Evolutionary conservation across 306 rosid species (phyloP).

Genomic region (Ormosia emarginata): DNA sequence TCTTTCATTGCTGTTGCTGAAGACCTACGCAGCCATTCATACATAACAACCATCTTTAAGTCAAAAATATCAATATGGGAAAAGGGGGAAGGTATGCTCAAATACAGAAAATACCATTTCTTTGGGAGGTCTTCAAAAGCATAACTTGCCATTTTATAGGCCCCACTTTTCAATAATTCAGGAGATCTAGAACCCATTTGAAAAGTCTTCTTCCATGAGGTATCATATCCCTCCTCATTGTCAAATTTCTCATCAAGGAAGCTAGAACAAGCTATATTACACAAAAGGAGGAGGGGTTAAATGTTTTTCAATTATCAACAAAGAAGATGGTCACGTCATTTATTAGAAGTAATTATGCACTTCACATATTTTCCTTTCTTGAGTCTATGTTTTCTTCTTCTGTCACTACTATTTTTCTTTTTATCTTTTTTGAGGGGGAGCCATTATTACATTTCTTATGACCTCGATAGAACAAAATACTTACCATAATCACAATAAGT

Average conservation of each 20-base stretch:
- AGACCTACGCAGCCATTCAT: slow-evolving; percentile 47
- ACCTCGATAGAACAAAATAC: not conserved
- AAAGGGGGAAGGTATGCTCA: not conserved
- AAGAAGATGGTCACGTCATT: not conserved
- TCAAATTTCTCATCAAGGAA: slow-evolving; percentile 44
- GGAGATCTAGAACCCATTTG: slow-evolving; percentile 34
- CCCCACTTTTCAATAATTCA: slow-evolving; percentile 32
- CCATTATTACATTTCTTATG: slow-evolving; percentile 10
- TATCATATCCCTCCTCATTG: slow-evolving; percentile 43
- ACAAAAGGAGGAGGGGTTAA: not conserved
- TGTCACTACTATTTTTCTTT: slow-evolving; percentile 7
- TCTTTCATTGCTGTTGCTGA: slow-evolving; percentile 41
- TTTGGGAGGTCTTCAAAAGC: slow-evolving; percentile 48
- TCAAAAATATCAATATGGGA: slow-evolving; percentile 15
- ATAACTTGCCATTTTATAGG: slow-evolving; percentile 29
- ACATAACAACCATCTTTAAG: slow-evolving; percentile 28
- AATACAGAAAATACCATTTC: slow-evolving; percentile 39
- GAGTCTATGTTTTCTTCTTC: not conserved
- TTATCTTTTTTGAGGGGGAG: not conserved
- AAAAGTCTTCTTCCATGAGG: slow-evolving; percentile 48
- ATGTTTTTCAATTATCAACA: not conserved
- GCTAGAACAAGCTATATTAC: slow-evolving; percentile 39
- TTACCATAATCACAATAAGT: not conserved
- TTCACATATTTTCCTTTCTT: not conserved
- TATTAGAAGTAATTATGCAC: not conserved